Evolutionary conservation across 257 asterid genomes (phyloP).

Genomic region (Solanum habrochaites): DNA sequence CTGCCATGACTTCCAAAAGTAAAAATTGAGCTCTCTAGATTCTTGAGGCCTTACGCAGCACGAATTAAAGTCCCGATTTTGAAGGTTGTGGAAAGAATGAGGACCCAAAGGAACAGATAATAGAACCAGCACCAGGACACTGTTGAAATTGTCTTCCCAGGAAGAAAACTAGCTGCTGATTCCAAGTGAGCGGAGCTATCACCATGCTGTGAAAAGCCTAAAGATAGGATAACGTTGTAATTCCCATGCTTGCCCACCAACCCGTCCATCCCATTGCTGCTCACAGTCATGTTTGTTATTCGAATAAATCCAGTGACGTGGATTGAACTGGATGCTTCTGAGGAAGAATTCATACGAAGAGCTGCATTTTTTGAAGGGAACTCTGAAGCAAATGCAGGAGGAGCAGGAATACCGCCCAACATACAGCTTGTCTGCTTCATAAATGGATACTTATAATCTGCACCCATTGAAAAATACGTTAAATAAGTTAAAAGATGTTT

Average conservation of each 20-base stretch:
- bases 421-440: constrained; percentile 59
- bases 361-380: constrained; percentile 47
- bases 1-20: background rate
- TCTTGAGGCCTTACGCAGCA: constrained; percentile 20
- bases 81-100: constrained; percentile 49
- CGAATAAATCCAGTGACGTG: constrained; percentile 77
- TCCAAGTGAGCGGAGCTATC: constrained; percentile 43
- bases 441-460: constrained; percentile 62
- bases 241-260: constrained; percentile 34
- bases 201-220: constrained; percentile 41
- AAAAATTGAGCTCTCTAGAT: background rate
- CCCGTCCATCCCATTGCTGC: constrained; percentile 12
- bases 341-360: constrained; percentile 35
- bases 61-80: constrained; percentile 43
- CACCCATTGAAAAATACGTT: background rate
- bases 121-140: constrained; percentile 40
- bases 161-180: constrained; percentile 34
- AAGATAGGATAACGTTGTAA: constrained; percentile 48
- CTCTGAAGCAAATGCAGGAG: constrained; percentile 86
- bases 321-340: constrained; percentile 52
- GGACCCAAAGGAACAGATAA: constrained; percentile 40
- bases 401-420: constrained; percentile 76
- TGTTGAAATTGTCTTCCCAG: constrained; percentile 37
- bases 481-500: background rate
- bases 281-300: constrained; percentile 12